Conservation (phyloP, 306 rosid genomes). For the Vigna nakashimae region DNA sequence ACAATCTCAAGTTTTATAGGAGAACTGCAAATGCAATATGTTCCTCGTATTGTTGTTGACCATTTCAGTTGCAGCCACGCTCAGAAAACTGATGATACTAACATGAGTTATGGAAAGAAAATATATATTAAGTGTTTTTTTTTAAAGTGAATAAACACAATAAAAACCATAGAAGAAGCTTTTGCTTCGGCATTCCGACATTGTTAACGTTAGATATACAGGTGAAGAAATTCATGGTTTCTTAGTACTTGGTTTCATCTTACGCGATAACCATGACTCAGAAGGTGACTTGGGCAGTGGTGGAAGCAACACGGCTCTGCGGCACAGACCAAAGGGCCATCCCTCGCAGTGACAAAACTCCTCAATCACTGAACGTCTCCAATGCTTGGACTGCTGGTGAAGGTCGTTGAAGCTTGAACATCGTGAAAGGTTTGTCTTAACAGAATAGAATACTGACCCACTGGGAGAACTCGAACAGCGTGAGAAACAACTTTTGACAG, state of each 20-base stretch:
- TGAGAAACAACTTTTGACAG: constrained; percentile 62
- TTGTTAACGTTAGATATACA: neutral
- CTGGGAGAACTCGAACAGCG: constrained; percentile 59
- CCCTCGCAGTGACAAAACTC: constrained; percentile 77
- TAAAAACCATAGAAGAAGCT: neutral
- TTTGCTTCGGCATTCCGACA: neutral
- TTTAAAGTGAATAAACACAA: neutral
- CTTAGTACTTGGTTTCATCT: constrained; percentile 40
- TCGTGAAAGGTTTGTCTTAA: constrained; percentile 60
- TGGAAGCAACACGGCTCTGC: constrained; percentile 70
- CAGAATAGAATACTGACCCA: constrained; percentile 56
- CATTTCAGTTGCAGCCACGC: neutral
- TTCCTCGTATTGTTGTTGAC: neutral
- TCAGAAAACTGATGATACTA: neutral
- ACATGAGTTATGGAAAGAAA: neutral
- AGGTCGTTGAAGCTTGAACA: constrained; percentile 58
- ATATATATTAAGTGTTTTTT: neutral
- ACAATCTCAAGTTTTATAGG: neutral
- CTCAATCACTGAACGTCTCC: constrained; percentile 61
- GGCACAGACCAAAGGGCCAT: constrained; percentile 83
- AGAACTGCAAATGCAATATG: neutral
- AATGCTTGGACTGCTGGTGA: constrained; percentile 42
- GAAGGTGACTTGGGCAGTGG: constrained; percentile 80
- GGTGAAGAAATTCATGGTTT: constrained; percentile 22
- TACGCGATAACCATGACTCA: constrained; percentile 69